These are phyloP conservation scores for Solanum pinnatisectum DNA, from an alignment of 257 asterid species.

Conservation along the genomic window DNA sequence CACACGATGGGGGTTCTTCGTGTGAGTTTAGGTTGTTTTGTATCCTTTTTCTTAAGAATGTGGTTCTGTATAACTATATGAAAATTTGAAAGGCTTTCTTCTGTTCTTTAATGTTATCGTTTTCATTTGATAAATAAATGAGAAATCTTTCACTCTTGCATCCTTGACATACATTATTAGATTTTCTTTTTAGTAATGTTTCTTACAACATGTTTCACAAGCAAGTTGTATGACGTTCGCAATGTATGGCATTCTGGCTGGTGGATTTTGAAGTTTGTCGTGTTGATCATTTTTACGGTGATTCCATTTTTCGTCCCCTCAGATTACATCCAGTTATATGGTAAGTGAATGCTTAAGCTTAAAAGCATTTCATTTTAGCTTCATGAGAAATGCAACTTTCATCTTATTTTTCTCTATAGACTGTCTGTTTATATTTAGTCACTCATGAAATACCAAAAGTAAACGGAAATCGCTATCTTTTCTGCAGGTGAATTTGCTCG, in stretches of 20 bases:
- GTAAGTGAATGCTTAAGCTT: constrained; percentile 22
- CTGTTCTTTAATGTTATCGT: background rate
- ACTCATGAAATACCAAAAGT: background rate
- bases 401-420: background rate
- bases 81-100: background rate
- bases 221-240: constrained; percentile 39
- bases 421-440: background rate
- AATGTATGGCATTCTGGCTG: constrained; percentile 81
- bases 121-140: background rate
- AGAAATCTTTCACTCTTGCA: background rate
- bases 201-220: constrained; percentile 48
- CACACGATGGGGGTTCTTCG: constrained; percentile 95
- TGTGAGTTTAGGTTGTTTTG: constrained; percentile 88
- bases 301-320: constrained; percentile 78
- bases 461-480: background rate
- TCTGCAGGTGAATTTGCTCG: constrained; percentile 83
- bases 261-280: constrained; percentile 56
- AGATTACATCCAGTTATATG: constrained; percentile 61
- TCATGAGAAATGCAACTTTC: background rate
- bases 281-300: constrained; percentile 36
- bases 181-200: constrained; percentile 75
- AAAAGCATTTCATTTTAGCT: background rate
- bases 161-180: constrained; percentile 45
- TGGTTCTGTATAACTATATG: background rate
- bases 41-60: constrained; percentile 38